Percentiles rank a stretch among this genome's conserved stretches.
These are phyloP conservation scores for Chlamydomonas asymmetrica DNA, from an alignment of 139 green algal genomes.

Conservation along the genomic window DNA sequence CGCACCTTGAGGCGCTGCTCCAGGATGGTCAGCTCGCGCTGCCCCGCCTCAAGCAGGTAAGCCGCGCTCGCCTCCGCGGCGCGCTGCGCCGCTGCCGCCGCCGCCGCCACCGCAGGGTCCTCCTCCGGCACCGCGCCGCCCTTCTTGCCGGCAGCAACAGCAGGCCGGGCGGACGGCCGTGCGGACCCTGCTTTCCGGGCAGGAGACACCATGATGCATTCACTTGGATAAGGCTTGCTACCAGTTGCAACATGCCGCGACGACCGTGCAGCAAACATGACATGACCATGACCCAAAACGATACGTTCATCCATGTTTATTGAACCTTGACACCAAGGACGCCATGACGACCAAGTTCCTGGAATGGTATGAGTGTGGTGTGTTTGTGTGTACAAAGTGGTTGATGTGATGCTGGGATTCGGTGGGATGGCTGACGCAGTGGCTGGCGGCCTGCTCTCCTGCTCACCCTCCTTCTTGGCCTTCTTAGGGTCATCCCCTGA, in stretches of 20 bases:
- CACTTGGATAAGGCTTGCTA: no score
- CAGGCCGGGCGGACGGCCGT: no score
- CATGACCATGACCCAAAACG: no score
- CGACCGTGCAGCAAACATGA: no score
- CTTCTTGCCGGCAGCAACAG: neutral
- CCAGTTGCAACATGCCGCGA: no score
- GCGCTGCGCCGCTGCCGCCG: slow-evolving; percentile 30
- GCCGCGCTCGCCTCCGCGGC: slow-evolving; percentile 21
- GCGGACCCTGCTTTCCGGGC: slow-evolving; percentile 1
- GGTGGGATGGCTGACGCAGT: no score
- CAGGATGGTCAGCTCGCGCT: slow-evolving; percentile 42
- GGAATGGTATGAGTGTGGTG: no score
- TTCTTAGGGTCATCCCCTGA: slow-evolving; percentile 16
- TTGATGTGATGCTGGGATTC: neutral
- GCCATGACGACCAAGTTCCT: no score
- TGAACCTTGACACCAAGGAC: no score
- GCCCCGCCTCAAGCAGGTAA: slow-evolving; percentile 28
- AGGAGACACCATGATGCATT: no score
- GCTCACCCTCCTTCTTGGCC: slow-evolving; percentile 13
- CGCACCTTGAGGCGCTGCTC: slow-evolving; percentile 36
- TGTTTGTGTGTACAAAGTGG: no score
- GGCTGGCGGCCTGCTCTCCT: slow-evolving; percentile 1
- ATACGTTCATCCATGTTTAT: no score
- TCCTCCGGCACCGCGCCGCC: slow-evolving; percentile 9
- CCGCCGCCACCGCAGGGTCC: slow-evolving; percentile 23